phyloP scores from a whole-genome alignment of 1,284 basidiomycete species.

The Heterobasidion irregulare region DNA sequence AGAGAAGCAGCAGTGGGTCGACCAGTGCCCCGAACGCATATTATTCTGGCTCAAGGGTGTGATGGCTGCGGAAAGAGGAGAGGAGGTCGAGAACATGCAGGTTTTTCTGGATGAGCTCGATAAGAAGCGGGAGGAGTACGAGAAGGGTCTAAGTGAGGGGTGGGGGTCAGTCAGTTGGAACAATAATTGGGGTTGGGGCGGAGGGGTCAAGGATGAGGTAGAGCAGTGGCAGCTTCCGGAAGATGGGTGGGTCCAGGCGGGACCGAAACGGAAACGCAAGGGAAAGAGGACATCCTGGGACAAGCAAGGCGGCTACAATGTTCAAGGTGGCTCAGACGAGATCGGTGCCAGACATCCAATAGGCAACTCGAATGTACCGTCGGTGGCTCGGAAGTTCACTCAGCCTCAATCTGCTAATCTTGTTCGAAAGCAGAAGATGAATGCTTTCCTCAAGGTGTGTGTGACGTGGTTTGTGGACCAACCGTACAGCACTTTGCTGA shows the following conservation, averaged over 20 bases:
- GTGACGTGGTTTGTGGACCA: neutral
- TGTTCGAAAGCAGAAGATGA: slow-evolving; percentile 33
- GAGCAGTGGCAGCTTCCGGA: neutral
- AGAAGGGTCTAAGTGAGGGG: slow-evolving; percentile 7
- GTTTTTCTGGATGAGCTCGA: slow-evolving; percentile 36
- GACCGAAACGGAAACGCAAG: neutral
- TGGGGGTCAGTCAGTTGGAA: slow-evolving; percentile 6
- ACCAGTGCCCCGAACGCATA: slow-evolving; percentile 26
- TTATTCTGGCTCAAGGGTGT: slow-evolving; percentile 48
- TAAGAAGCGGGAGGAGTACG: slow-evolving; percentile 14
- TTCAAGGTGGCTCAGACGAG: neutral
- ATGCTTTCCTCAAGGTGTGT: slow-evolving; percentile 42
- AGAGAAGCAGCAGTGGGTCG: slow-evolving; percentile 43
- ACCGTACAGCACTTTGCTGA: slow-evolving; percentile 13
- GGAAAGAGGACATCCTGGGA: neutral
- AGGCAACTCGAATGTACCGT: slow-evolving; percentile 9
- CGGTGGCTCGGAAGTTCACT: slow-evolving; percentile 44
- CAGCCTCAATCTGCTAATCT: slow-evolving; percentile 28
- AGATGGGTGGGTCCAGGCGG: neutral
- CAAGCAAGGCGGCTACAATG: neutral
- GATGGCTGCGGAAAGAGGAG: slow-evolving; percentile 40
- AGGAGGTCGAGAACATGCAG: slow-evolving; percentile 37
- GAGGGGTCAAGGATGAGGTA: slow-evolving; percentile 6
- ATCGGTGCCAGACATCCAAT: slow-evolving; percentile 4
- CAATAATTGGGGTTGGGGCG: slow-evolving; percentile 7